A percentile compares a stretch with the other conserved stretches of the same genome.
phyloP scores from a whole-genome alignment of 1,284 basidiomycete genomes.

The Ceratobasidium theobromae region DNA sequence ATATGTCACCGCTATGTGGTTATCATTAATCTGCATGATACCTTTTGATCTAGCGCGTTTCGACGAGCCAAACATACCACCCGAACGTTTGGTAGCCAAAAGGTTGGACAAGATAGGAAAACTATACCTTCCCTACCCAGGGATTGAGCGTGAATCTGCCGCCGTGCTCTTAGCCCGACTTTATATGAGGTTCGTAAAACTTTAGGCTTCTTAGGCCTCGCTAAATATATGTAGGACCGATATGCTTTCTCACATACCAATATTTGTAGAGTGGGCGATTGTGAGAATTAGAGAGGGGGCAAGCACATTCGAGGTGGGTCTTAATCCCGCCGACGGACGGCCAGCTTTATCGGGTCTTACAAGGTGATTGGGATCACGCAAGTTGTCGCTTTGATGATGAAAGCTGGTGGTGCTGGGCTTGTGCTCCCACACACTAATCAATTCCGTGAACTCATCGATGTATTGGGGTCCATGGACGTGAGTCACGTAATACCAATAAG shows the following conservation, averaged over 20 bases:
- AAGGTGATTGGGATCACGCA: conserved; percentile 73
- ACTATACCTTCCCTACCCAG: conserved; percentile 63
- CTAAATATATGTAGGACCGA: conserved; percentile 58
- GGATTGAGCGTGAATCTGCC: conserved; percentile 80
- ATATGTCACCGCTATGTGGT: conserved; percentile 87
- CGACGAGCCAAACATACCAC: conserved; percentile 51
- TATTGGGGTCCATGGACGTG: conserved; percentile 45
- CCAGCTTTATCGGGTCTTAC: background rate
- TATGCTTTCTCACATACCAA: conserved; percentile 50
- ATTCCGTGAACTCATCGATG: conserved; percentile 51
- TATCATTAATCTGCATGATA: conserved; percentile 90
- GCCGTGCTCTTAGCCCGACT: conserved; percentile 69
- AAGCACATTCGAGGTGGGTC: conserved; percentile 57
- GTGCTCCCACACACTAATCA: conserved; percentile 49
- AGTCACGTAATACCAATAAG: background rate
- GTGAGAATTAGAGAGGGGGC: conserved; percentile 44
- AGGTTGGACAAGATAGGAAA: conserved; percentile 63
- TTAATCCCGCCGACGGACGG: background rate
- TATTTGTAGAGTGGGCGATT: conserved; percentile 56
- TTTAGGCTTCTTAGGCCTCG: background rate
- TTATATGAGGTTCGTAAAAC: conserved; percentile 64
- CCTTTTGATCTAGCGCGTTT: conserved; percentile 91
- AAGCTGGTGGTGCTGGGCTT: conserved; percentile 62
- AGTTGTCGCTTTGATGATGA: conserved; percentile 71
- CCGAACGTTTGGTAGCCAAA: conserved; percentile 46